phyloP scores from a whole-genome alignment of 1,284 basidiomycete genomes.

The Cryptococcus deneoformans region DNA sequence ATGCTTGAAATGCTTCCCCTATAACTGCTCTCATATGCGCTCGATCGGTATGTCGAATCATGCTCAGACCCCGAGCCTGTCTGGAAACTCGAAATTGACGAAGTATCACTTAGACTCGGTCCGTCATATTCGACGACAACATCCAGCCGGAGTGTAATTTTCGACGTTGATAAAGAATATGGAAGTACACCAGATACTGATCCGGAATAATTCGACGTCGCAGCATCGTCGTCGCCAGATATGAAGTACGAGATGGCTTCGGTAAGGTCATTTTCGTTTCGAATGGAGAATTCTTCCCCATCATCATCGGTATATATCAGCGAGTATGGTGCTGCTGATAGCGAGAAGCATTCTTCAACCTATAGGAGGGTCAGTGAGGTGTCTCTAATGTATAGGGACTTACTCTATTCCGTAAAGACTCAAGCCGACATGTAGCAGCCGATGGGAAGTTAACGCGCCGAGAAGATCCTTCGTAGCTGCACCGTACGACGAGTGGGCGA shows the following conservation, averaged over 20 bases:
- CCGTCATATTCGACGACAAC: constrained; percentile 84
- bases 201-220: constrained; percentile 63
- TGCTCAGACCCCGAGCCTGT: constrained; percentile 17
- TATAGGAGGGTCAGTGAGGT: constrained; percentile 36
- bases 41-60: constrained; percentile 15
- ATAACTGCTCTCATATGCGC: constrained; percentile 14
- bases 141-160: constrained; percentile 70
- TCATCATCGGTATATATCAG: constrained; percentile 86
- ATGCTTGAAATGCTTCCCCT: not conserved
- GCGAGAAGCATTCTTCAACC: constrained; percentile 77
- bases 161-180: constrained; percentile 35
- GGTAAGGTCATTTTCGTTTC: constrained; percentile 67
- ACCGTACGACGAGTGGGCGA: constrained; percentile 70
- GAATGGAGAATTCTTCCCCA: constrained; percentile 65
- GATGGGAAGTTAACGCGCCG: constrained; percentile 74
- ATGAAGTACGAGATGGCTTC: constrained; percentile 84
- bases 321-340: constrained; percentile 64
- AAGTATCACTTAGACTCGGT: constrained; percentile 82
- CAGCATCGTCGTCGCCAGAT: constrained; percentile 63
- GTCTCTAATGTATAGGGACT: constrained; percentile 18
- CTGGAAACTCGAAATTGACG: constrained; percentile 58
- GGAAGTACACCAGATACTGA: constrained; percentile 3
- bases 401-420: constrained; percentile 66
- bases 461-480: constrained; percentile 67
- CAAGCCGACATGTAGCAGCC: constrained; percentile 69